Conservation (phyloP, 371 early-diverging fungal species). For the Dichotomocladium elegans region DNA sequence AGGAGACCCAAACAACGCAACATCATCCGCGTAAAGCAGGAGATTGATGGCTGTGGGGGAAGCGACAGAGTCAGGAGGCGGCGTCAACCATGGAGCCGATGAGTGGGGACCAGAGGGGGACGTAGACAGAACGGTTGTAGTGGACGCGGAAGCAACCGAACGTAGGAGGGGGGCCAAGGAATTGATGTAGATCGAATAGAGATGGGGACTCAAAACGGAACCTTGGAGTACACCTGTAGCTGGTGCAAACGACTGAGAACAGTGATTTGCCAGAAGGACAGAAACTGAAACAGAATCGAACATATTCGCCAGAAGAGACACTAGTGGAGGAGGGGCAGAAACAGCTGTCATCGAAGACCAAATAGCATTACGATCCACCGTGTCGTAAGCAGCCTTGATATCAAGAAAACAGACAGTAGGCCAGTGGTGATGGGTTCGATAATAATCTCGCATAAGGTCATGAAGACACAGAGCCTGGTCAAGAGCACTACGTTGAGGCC, state of each 20-base stretch:
- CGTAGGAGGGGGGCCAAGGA: conserved; percentile 4
- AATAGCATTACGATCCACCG: conserved; percentile 6
- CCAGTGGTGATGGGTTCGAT: background rate
- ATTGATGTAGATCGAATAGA: conserved; percentile 26
- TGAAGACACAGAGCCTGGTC: conserved; percentile 24
- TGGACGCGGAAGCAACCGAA: background rate
- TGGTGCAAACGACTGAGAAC: background rate
- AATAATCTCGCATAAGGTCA: conserved; percentile 2
- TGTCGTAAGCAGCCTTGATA: too few species aligned
- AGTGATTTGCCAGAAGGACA: background rate
- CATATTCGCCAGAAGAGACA: conserved; percentile 1
- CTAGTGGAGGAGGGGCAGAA: background rate
- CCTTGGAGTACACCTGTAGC: conserved; percentile 19
- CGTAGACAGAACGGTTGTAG: conserved; percentile 2
- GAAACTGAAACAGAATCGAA: conserved; percentile 5
- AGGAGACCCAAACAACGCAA: conserved; percentile 17
- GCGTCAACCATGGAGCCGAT: conserved; percentile 12
- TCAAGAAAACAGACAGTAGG: conserved; percentile 15
- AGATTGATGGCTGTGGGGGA: conserved; percentile 8
- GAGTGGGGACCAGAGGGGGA: too few species aligned
- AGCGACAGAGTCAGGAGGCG: conserved; percentile 1
- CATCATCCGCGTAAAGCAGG: conserved; percentile 25
- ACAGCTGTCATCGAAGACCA: conserved; percentile 1
- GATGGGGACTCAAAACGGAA: conserved; percentile 15
- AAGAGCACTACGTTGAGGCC: conserved; percentile 12